Base-by-base conservation (phyloP, 2,329 filamentous ascomycete genomes). In the Aspergillus sp. region DNA sequence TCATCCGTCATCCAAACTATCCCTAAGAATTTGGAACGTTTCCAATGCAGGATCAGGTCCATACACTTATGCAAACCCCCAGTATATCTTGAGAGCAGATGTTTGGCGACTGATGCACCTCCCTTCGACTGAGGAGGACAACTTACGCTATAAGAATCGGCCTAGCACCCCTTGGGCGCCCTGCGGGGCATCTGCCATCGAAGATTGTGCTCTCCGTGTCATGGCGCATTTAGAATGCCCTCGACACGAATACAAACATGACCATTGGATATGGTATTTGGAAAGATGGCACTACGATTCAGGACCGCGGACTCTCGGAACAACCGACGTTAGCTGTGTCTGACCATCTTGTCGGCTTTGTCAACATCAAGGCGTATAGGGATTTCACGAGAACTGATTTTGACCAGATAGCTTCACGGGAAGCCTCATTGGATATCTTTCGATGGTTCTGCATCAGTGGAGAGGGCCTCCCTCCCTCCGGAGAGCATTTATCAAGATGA, bases 381-480 rank as follows among this genome's bases (percentile, higher is more conserved):
- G 20, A n/a, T 44, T 44, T 16, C 20, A n/a, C n/a, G 25, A 44
- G 20, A 25, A n/a, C 5, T 3, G 23, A 10, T 13, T 16, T n/a
- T 6, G 11, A 44, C n/a, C 53, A 58, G 51, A 42, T 45, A 5
- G 53, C 53, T 13, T 63, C 60, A n/a, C 14, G 40, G 34, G 45
- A 57, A 45, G 60, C 58, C 1, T 59, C 58, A 17, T 23, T 50
- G 11, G 49, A 57, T 40, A 53, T 59, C 1, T 64, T 64, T 43
- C 50, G 21, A 10, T 64, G 56, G 59, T 48, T 59, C 19, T 47
- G 49, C 17, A 42, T 56, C 36, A 55, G 58, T 32, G 52, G 55
- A 5, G 56, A 62, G 36, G 57, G 52, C 45, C 11, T 52, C 13
- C 45, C 11, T 52, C 13, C 55, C 54, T 11, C 31, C 50, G 11